phyloP scores from a whole-genome alignment of 169 alveolate genomes.

The Cryptosporidium tyzzeri region DNA sequence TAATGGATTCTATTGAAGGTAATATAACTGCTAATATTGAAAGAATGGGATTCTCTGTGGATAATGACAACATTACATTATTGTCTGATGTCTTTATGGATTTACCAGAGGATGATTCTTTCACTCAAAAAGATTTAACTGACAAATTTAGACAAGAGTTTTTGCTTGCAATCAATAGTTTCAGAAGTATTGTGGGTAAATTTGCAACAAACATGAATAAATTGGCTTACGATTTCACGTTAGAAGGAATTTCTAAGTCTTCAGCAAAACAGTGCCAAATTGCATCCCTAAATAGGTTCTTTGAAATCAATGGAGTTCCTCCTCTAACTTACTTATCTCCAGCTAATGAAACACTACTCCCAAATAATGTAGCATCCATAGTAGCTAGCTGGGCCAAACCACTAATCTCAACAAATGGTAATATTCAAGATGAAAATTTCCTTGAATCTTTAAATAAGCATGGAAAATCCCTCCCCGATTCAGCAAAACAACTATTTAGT shows the following conservation, averaged over 20 bases:
- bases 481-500: constrained; percentile 58
- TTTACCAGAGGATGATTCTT: constrained; percentile 51
- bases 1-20: constrained; percentile 56
- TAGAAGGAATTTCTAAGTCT: constrained; percentile 69
- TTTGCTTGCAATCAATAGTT: constrained; percentile 65
- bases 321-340: constrained; percentile 65
- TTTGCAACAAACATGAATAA: constrained; percentile 74
- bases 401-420: constrained; percentile 48
- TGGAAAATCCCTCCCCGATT: constrained; percentile 35
- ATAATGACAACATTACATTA: constrained; percentile 32
- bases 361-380: constrained; percentile 72
- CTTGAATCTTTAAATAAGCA: constrained; percentile 16
- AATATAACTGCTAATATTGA: constrained; percentile 50
- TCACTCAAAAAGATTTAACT: constrained; percentile 38
- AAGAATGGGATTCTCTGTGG: constrained; percentile 57
- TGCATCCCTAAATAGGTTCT: constrained; percentile 52
- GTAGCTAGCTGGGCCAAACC: constrained; percentile 73
- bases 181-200: constrained; percentile 67
- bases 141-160: constrained; percentile 72
- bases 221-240: constrained; percentile 60
- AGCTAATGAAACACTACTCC: constrained; percentile 66
- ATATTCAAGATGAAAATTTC: constrained; percentile 19
- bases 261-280: constrained; percentile 65
- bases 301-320: constrained; percentile 67
- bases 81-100: constrained; percentile 63